Evolutionary conservation across 176 grass and related monocot genomes (phyloP).

Genomic region (Lolium multiflorum): DNA sequence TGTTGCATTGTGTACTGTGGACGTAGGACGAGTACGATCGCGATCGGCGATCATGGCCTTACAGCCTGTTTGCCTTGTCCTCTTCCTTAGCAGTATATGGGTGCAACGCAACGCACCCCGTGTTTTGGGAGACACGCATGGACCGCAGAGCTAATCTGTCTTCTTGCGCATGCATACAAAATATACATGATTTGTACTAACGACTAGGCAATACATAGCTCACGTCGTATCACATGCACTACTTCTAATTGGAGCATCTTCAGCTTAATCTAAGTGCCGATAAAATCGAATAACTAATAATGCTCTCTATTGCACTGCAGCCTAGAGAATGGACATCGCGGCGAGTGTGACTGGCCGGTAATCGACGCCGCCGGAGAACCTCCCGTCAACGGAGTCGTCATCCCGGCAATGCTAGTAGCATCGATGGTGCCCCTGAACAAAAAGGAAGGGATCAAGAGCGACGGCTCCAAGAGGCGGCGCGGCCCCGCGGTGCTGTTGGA

Average conservation of each 20-base stretch:
- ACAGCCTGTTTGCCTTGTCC: too few relatives aligned
- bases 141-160: conserved; percentile 12
- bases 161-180: background rate
- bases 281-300: background rate
- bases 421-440: background rate
- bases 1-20: background rate
- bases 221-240: background rate
- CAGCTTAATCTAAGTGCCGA: too few relatives aligned
- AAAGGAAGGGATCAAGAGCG: conserved; percentile 34
- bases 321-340: conserved; percentile 35
- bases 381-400: background rate
- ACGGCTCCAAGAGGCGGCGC: conserved; percentile 45
- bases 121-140: conserved; percentile 32
- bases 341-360: background rate
- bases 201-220: background rate
- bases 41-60: too few relatives aligned
- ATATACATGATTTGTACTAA: background rate
- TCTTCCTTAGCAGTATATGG: background rate
- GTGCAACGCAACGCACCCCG: conserved; percentile 32
- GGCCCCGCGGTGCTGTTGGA: conserved; percentile 57
- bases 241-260: too few relatives aligned
- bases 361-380: conserved; percentile 11
- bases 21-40: too few relatives aligned
- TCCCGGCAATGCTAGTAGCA: too few relatives aligned
- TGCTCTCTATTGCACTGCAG: conserved; percentile 33